phyloP scores from a whole-genome alignment of 208 protist species.

The Acanthamoeba quina region DNA sequence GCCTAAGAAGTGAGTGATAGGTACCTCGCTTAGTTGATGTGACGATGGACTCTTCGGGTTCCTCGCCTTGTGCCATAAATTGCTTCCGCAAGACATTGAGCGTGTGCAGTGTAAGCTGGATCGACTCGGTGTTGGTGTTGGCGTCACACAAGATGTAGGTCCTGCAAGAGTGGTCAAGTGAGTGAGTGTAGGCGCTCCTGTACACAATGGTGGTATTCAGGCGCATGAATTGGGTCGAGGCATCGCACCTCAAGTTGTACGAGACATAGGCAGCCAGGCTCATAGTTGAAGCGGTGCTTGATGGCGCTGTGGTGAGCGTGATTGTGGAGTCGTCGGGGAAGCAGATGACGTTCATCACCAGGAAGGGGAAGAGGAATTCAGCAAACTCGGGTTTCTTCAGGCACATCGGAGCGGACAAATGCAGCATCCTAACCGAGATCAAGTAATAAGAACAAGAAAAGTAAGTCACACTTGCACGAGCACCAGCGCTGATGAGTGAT shows the following conservation, averaged over 20 bases:
- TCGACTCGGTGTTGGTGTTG: conserved; percentile 64
- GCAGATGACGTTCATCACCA: conserved; percentile 69
- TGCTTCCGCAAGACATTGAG: conserved; percentile 70
- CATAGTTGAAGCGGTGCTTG: neutral
- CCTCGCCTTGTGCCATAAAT: conserved; percentile 52
- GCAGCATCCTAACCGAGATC: conserved; percentile 25
- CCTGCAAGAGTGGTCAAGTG: neutral
- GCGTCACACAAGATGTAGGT: conserved; percentile 46
- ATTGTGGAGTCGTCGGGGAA: conserved; percentile 15
- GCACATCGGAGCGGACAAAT: conserved; percentile 68
- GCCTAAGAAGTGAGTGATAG: neutral
- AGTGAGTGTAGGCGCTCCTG: neutral
- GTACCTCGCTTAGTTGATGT: neutral
- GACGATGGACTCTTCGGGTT: neutral
- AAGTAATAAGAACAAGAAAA: neutral
- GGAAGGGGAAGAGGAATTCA: conserved; percentile 74
- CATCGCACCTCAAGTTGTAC: conserved; percentile 25
- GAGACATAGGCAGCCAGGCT: conserved; percentile 58
- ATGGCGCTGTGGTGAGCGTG: neutral
- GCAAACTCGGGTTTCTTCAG: conserved; percentile 74
- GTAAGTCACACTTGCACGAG: too few relatives aligned
- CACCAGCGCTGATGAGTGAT: neutral
- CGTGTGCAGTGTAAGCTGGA: conserved; percentile 42
- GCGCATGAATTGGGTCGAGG: neutral
- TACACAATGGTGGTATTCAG: neutral